Conservation (phyloP, 139 green algal species). For the Gonium pectorale region DNA sequence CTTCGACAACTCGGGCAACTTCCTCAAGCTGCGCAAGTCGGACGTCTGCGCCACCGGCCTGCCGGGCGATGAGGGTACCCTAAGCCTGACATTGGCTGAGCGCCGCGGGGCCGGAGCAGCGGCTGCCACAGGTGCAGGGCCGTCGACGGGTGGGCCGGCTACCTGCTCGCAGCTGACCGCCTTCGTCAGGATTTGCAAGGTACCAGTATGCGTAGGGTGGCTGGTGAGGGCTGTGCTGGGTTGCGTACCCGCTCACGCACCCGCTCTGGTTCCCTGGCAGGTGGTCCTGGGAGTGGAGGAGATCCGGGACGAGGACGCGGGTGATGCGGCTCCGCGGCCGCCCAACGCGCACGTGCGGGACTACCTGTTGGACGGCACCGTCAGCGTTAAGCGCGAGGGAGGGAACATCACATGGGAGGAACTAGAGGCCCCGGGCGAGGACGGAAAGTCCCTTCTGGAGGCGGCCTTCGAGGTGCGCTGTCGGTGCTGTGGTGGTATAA, state of each 20-base stretch:
- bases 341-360: neutral
- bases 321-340: neutral
- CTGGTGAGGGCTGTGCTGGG: neutral
- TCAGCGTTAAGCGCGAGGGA: neutral
- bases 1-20: conserved; percentile 24
- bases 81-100: neutral
- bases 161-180: neutral
- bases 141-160: too few species aligned
- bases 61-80: neutral
- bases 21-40: neutral
- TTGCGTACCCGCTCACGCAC: neutral
- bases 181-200: neutral
- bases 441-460: neutral
- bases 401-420: neutral
- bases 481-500: too few species aligned
- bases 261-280: neutral
- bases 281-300: conserved; percentile 24
- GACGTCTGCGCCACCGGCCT: neutral
- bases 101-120: neutral
- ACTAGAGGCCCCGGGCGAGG: neutral
- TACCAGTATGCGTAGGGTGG: too few species aligned
- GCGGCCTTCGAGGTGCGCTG: neutral
- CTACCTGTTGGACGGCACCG: conserved; percentile 11
- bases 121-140: neutral
- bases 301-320: neutral